Conservation (phyloP, 495 filamentous ascomycete genomes). For the Chlorociboria aeruginascens region DNA sequence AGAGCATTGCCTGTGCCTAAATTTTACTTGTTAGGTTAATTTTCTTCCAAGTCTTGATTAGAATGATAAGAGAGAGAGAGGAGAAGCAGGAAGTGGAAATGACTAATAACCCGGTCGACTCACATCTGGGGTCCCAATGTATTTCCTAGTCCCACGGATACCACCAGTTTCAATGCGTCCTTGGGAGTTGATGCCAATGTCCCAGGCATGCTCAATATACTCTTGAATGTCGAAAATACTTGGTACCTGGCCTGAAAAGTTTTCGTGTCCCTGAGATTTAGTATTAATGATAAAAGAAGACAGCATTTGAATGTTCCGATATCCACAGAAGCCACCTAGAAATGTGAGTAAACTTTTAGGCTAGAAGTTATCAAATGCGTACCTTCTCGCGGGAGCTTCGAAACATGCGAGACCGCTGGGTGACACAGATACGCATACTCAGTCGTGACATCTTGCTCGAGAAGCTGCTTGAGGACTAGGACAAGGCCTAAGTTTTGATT, state of each 20-base stretch:
- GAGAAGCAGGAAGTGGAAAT: not conserved
- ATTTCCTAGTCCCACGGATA: constrained; percentile 79
- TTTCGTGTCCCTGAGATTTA: constrained; percentile 40
- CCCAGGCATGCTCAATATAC: constrained; percentile 83
- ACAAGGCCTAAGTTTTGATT: constrained; percentile 62
- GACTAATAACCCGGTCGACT: constrained; percentile 4
- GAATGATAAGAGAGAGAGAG: not conserved
- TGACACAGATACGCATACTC: constrained; percentile 70
- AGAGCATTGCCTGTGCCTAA: constrained; percentile 72
- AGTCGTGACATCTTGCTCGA: constrained; percentile 51
- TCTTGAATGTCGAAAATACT: constrained; percentile 79
- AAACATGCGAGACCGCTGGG: constrained; percentile 63
- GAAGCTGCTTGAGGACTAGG: constrained; percentile 57
- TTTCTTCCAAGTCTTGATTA: not conserved
- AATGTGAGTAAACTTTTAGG: constrained; percentile 5
- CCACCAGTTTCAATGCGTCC: constrained; percentile 78
- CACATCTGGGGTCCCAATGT: constrained; percentile 91
- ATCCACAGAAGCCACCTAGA: constrained; percentile 81
- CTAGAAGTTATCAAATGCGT: constrained; percentile 13
- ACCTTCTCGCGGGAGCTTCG: constrained; percentile 62
- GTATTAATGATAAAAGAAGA: constrained; percentile 61
- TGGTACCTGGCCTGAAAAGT: constrained; percentile 52
- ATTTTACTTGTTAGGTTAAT: not conserved
- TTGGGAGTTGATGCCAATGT: constrained; percentile 62
- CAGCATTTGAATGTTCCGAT: constrained; percentile 93